These are phyloP conservation scores for Malassezia brasiliensis DNA, from an alignment of 1,284 basidiomycete genomes.

Conservation along the genomic window DNA sequence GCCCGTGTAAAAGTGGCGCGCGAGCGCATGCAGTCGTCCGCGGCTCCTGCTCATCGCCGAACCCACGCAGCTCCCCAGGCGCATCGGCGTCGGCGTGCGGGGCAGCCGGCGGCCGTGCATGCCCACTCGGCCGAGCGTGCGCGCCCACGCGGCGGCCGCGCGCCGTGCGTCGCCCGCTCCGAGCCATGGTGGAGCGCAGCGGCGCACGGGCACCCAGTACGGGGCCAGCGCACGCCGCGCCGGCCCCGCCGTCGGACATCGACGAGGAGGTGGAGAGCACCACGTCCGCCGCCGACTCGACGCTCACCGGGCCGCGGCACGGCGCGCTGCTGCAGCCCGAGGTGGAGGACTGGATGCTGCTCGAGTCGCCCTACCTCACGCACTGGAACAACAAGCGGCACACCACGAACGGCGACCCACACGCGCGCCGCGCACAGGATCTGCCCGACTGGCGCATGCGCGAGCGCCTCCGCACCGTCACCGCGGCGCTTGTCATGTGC, in stretches of 20 bases:
- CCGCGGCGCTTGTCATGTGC: constrained; percentile 86
- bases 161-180: too few species aligned
- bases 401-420: constrained; percentile 73
- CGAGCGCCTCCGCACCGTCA: constrained; percentile 70
- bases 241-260: not conserved
- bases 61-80: too few species aligned
- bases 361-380: constrained; percentile 40
- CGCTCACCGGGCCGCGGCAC: constrained; percentile 27
- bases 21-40: not conserved
- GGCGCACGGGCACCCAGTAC: not conserved
- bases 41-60: not conserved
- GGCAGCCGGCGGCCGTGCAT: not conserved
- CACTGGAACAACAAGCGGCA: constrained; percentile 60
- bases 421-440: constrained; percentile 59
- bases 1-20: constrained; percentile 11
- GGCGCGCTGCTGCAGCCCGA: constrained; percentile 41
- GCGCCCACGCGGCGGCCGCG: too few species aligned
- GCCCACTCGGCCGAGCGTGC: not conserved
- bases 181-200: not conserved
- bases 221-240: not conserved
- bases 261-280: not conserved
- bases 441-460: constrained; percentile 62
- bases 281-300: not conserved
- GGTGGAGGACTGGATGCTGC: constrained; percentile 40
- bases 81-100: not conserved